A percentile compares a stretch with the other conserved stretches of the same genome.
These are phyloP conservation scores for Gyromitra esculenta DNA, from an alignment of 2,329 filamentous ascomycete species.

Conservation along the genomic window DNA sequence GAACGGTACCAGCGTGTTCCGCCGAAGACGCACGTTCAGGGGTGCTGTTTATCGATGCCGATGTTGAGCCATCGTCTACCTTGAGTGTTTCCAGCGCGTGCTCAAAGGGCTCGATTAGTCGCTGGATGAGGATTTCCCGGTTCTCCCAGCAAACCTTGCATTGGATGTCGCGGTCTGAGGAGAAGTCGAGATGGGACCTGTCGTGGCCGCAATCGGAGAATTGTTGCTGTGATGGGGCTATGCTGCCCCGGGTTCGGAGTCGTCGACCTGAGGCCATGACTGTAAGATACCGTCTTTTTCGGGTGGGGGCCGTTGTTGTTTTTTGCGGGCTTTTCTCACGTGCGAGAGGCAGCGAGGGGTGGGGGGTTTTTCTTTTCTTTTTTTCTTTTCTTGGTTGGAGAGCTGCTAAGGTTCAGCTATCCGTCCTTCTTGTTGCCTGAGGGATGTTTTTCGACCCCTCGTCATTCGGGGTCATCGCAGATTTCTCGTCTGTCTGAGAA, in stretches of 20 bases:
- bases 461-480: conserved; percentile 34
- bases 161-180: conserved; percentile 50
- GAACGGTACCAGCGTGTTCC: conserved; percentile 3
- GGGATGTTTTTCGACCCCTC: conserved; percentile 36
- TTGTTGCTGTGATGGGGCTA: conserved; percentile 34
- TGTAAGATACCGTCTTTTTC: not conserved
- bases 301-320: conserved; percentile 1
- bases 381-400: conserved; percentile 20
- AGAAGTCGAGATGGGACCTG: conserved; percentile 41
- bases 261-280: conserved; percentile 44
- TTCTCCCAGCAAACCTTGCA: conserved; percentile 53
- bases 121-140: conserved; percentile 53
- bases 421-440: conserved; percentile 36
- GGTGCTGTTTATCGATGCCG: conserved; percentile 45
- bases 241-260: conserved; percentile 40
- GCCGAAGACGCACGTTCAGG: conserved; percentile 39
- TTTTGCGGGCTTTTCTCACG: conserved; percentile 13
- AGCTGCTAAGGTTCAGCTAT: conserved; percentile 48
- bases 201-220: conserved; percentile 57
- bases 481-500: conserved; percentile 42
- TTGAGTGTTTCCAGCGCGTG: conserved; percentile 48
- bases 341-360: conserved; percentile 11
- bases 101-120: conserved; percentile 52
- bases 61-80: conserved; percentile 24
- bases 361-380: not conserved